A percentile compares a stretch with the other conserved stretches of the same genome.
Evolutionary conservation across 257 asterid genomes (phyloP).

Genomic region (Cordia subcordata): DNA sequence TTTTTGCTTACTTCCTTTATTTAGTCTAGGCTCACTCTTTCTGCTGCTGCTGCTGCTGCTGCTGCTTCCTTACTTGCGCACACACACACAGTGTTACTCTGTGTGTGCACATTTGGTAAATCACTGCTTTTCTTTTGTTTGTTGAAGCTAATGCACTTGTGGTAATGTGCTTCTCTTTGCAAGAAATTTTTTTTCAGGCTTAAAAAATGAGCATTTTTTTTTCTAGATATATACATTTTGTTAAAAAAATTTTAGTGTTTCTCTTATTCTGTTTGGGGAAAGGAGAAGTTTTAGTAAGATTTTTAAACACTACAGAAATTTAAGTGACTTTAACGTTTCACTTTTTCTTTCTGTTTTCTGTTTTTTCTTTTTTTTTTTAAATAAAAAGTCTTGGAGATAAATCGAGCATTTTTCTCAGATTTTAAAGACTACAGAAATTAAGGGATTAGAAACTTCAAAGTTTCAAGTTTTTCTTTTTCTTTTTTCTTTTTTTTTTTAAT

Average conservation of each 20-base stretch:
- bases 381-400: too few species aligned
- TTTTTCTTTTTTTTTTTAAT: too few species aligned
- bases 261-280: not conserved
- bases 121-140: too few species aligned
- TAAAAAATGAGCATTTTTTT: too few species aligned
- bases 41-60: too few species aligned
- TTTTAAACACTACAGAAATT: not conserved
- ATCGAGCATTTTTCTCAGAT: too few species aligned
- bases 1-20: not conserved
- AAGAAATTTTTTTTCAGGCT: too few species aligned
- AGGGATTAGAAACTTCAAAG: not conserved
- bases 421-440: not conserved
- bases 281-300: not conserved
- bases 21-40: not conserved
- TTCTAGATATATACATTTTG: too few species aligned
- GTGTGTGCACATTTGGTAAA: not conserved
- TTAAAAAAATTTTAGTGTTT: not conserved
- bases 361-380: too few species aligned
- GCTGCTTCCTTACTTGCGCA: too few species aligned
- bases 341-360: too few species aligned
- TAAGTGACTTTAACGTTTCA: too few species aligned
- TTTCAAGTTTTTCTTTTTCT: not conserved
- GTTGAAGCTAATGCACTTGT: not conserved
- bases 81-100: not conserved
- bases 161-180: not conserved